Base-by-base conservation (phyloP, 805 yeast species). In the Pichia sporocuriosa region DNA sequence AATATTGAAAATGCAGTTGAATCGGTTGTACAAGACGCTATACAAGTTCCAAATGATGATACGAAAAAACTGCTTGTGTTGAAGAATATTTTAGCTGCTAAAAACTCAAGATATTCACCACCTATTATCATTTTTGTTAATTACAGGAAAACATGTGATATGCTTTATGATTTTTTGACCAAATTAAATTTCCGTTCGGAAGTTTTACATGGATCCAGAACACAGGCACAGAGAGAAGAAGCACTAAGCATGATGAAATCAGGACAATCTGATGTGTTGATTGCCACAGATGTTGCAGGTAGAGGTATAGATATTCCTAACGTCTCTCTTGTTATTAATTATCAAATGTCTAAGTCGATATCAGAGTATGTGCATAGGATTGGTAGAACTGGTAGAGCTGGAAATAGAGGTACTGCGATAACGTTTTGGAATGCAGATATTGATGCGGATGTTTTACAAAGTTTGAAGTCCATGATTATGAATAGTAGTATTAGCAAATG, bases 371-470 rank as follows among this genome's bases (percentile, higher is more conserved):
- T 90, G 16, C 98, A 90, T 62, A 73, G 97, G 56, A 82, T 90
- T 38, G 98, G 98, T 43, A 79, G 98, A 64, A 90, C 98, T 0
- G 98, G 97, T 29, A 76, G 98, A 61, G 97, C 96, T 0, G 97
- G 97, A 0, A 77, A 75, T 35, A 58, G 57, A 6, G 98, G 98
- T 34, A 68, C 73, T 9, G 82, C 96, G 4, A 67, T 80, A 11
- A 83, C 96, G 0, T 84, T 85, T 49, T 59, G 88, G 47, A 77
- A 75, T 41, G 71, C 70, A 11, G 44, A 43, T 6, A 70, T 69
- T 4, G 89, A 83, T 51, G 59, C 63, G 12, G 72, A 65, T 1
- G 63, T 78, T 1, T 68, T 82, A 40, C 59, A 61, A 40, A 80
- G 73, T 47, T 58, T 80, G 53, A 67, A 68, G 55, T 64, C 65